Conservation (phyloP, 495 filamentous ascomycete genomes). For the Platismatia glauca region DNA sequence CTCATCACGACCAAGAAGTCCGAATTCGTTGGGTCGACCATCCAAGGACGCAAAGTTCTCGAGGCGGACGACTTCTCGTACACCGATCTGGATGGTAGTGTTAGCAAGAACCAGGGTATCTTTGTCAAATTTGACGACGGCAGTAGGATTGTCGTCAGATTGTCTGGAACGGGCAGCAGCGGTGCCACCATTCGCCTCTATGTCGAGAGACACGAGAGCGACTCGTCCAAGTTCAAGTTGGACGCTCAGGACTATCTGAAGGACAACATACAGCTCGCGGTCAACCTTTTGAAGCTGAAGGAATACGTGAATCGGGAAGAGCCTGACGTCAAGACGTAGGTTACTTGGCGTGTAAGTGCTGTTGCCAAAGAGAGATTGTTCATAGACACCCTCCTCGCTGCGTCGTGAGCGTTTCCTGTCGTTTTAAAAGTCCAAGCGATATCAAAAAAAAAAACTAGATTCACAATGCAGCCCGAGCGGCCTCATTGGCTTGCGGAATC, state of each 20-base stretch:
- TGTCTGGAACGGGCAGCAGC: constrained; percentile 89
- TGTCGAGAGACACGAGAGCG: constrained; percentile 81
- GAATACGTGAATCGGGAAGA: constrained; percentile 81
- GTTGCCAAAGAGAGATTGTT: not conserved
- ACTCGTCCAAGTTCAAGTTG: constrained; percentile 60
- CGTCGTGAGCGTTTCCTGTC: not conserved
- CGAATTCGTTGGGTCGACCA: constrained; percentile 72
- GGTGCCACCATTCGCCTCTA: constrained; percentile 95
- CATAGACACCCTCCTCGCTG: not conserved
- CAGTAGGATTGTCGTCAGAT: constrained; percentile 82
- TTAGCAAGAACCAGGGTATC: constrained; percentile 91
- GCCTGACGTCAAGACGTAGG: constrained; percentile 52
- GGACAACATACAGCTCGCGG: constrained; percentile 75
- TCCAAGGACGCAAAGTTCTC: constrained; percentile 71
- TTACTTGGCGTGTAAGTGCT: not conserved
- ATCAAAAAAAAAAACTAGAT: not conserved
- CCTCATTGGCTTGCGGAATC: not conserved
- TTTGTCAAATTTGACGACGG: constrained; percentile 93
- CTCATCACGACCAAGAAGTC: constrained; percentile 57
- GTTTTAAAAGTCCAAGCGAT: not conserved
- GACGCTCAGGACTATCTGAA: constrained; percentile 91
- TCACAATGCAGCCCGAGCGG: not conserved
- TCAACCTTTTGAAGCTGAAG: constrained; percentile 78
- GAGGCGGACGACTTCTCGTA: constrained; percentile 95
- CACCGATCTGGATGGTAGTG: constrained; percentile 91